Conservation (phyloP, 192 early-diverging fungal species). For the Coemansia sp. region DNA sequence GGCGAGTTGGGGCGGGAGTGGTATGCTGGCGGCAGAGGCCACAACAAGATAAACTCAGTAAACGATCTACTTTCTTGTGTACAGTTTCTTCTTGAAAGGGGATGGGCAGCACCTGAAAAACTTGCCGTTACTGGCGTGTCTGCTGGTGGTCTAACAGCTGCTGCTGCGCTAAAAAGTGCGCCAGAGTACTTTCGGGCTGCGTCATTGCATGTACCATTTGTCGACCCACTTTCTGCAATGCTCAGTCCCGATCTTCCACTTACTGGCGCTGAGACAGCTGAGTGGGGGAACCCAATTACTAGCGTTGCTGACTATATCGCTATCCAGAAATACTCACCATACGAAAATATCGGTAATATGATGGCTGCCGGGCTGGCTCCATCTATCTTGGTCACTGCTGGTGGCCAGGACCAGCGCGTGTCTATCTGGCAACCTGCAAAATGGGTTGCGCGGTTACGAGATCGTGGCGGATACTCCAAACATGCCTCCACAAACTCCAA, state of each 20-base stretch:
- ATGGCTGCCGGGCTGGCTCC: slow-evolving; percentile 21
- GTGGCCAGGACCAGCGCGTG: slow-evolving; percentile 79
- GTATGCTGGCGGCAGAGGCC: slow-evolving; percentile 74
- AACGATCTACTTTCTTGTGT: slow-evolving; percentile 69
- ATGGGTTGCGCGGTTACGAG: slow-evolving; percentile 76
- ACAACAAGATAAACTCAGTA: slow-evolving; percentile 72
- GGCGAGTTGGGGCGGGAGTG: slow-evolving; percentile 73
- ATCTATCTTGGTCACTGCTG: slow-evolving; percentile 71
- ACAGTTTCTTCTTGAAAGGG: slow-evolving; percentile 61
- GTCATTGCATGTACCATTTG: slow-evolving; percentile 76
- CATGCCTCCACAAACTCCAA: too few species aligned
- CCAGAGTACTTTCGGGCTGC: slow-evolving; percentile 77
- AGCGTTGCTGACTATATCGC: slow-evolving; percentile 56
- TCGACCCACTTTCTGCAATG: slow-evolving; percentile 87
- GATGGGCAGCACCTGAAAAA: slow-evolving; percentile 55
- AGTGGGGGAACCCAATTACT: slow-evolving; percentile 72
- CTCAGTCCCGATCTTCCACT: slow-evolving; percentile 68
- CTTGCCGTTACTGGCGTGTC: slow-evolving; percentile 71
- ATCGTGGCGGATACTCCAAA: slow-evolving; percentile 21
- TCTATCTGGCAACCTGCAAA: slow-evolving; percentile 83
- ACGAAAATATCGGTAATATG: slow-evolving; percentile 58
- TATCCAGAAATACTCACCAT: slow-evolving; percentile 66
- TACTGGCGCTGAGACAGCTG: slow-evolving; percentile 68
- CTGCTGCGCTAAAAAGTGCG: slow-evolving; percentile 61
- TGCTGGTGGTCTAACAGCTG: slow-evolving; percentile 77